phyloP scores from a whole-genome alignment of 176 grass and related monocot species.

The barley (Hordeum vulgare) region DNA sequence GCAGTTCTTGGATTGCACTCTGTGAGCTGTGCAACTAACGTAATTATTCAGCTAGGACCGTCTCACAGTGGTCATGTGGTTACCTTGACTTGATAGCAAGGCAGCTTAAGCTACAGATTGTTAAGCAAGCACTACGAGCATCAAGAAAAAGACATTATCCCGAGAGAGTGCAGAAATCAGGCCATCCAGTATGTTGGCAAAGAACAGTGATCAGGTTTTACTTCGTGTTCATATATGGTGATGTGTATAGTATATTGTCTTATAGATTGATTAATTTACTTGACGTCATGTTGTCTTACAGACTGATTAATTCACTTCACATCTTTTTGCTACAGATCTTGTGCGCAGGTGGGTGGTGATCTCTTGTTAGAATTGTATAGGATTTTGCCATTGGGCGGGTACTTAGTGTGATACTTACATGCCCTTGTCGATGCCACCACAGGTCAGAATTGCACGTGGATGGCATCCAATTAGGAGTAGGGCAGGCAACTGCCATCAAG shows the following conservation, averaged over 20 bases:
- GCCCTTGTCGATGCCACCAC: not conserved
- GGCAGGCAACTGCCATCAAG: not conserved
- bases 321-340: not conserved
- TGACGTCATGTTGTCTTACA: not conserved
- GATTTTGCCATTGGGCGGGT: not conserved
- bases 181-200: not conserved
- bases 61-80: not conserved
- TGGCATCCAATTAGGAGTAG: not conserved
- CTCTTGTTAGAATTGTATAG: not conserved
- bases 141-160: not conserved
- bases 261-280: not conserved
- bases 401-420: not conserved
- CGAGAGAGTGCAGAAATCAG: not conserved
- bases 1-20: not conserved
- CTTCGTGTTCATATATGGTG: not conserved
- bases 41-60: not conserved
- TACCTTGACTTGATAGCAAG: not conserved
- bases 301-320: not conserved
- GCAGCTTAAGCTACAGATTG: not conserved
- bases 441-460: not conserved
- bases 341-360: not conserved
- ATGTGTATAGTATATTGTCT: not conserved
- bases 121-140: not conserved
- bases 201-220: slow-evolving; percentile 4
- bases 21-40: not conserved